A percentile compares a stretch with the other conserved stretches of the same genome.
Evolutionary conservation across 371 early-diverging fungal species (phyloP).

Genomic region (Fennellomyces sp.): DNA sequence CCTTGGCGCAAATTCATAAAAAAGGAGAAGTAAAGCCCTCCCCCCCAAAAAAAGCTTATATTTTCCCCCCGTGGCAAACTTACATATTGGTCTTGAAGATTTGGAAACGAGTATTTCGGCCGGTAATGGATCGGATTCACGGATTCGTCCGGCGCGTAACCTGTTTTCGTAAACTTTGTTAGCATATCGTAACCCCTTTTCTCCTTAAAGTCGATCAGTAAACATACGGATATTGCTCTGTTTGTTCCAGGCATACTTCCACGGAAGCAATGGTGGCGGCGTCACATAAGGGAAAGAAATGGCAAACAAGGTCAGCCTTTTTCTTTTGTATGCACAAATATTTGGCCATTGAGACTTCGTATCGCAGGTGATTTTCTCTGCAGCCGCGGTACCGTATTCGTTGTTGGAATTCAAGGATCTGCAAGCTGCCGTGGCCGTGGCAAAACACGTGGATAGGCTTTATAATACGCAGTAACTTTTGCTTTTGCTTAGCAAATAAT

Average conservation of each 20-base stretch:
- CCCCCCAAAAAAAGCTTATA: background rate
- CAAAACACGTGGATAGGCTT: slow-evolving; percentile 22
- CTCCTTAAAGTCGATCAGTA: background rate
- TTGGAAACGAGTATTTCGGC: slow-evolving; percentile 1
- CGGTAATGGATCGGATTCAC: slow-evolving; percentile 1
- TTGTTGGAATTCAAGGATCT: slow-evolving; percentile 15
- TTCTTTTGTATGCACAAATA: slow-evolving; percentile 28
- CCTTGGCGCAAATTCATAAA: background rate
- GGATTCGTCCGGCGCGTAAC: slow-evolving; percentile 9
- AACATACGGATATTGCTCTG: slow-evolving; percentile 36
- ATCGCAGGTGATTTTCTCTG: slow-evolving; percentile 17
- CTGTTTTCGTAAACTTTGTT: background rate
- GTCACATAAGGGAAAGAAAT: slow-evolving; percentile 18
- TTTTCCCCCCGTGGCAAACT: background rate
- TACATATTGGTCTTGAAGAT: slow-evolving; percentile 7
- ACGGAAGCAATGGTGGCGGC: slow-evolving; percentile 16
- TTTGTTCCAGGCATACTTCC: slow-evolving; percentile 27
- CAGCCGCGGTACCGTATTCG: slow-evolving; percentile 33
- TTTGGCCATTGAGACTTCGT: slow-evolving; percentile 30
- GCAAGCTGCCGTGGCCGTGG: slow-evolving; percentile 28
- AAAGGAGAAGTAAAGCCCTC: background rate
- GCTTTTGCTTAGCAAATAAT: background rate
- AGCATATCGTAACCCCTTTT: background rate
- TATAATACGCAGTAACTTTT: slow-evolving; percentile 4
- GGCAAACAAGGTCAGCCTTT: slow-evolving; percentile 12